Conservation (phyloP, 305 asterid genomes). For the Ilex paraguariensis region DNA sequence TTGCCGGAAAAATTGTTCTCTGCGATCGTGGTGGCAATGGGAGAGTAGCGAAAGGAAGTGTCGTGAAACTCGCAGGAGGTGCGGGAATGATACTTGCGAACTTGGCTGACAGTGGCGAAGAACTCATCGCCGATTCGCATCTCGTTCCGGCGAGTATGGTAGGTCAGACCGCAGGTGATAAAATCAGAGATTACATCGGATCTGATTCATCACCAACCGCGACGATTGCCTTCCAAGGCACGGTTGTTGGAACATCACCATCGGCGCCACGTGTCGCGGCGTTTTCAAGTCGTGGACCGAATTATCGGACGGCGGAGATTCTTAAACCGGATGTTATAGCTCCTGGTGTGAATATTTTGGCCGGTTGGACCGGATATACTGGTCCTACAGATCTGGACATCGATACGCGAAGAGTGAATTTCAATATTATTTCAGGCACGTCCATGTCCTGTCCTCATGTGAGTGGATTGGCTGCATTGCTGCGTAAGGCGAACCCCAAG, state of each 20-base stretch:
- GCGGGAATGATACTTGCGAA: slow-evolving; percentile 78
- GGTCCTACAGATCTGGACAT: slow-evolving; percentile 71
- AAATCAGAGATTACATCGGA: slow-evolving; percentile 54
- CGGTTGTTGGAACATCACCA: slow-evolving; percentile 59
- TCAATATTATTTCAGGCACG: slow-evolving; percentile 83
- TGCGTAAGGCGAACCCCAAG: slow-evolving; percentile 54
- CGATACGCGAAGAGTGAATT: slow-evolving; percentile 67
- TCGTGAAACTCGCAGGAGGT: slow-evolving; percentile 86
- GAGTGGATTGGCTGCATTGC: slow-evolving; percentile 79
- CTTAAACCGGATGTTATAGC: slow-evolving; percentile 88
- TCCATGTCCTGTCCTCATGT: slow-evolving; percentile 96
- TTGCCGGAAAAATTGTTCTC: slow-evolving; percentile 69
- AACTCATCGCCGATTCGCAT: slow-evolving; percentile 82
- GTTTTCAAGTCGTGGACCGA: slow-evolving; percentile 94
- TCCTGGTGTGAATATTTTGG: slow-evolving; percentile 87
- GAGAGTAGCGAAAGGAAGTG: slow-evolving; percentile 77
- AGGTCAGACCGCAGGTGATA: slow-evolving; percentile 62
- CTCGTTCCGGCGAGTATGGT: slow-evolving; percentile 86
- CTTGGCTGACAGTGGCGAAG: slow-evolving; percentile 80
- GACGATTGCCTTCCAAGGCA: slow-evolving; percentile 56
- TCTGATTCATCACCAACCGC: slow-evolving; percentile 76
- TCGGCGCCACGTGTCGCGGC: slow-evolving; percentile 86
- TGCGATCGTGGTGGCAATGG: slow-evolving; percentile 97
- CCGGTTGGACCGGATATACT: slow-evolving; percentile 72
- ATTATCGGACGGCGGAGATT: slow-evolving; percentile 65